Percentiles rank a stretch among this genome's conserved stretches.
phyloP scores from a whole-genome alignment of 345 rosid species.

The Citrus australasica region DNA sequence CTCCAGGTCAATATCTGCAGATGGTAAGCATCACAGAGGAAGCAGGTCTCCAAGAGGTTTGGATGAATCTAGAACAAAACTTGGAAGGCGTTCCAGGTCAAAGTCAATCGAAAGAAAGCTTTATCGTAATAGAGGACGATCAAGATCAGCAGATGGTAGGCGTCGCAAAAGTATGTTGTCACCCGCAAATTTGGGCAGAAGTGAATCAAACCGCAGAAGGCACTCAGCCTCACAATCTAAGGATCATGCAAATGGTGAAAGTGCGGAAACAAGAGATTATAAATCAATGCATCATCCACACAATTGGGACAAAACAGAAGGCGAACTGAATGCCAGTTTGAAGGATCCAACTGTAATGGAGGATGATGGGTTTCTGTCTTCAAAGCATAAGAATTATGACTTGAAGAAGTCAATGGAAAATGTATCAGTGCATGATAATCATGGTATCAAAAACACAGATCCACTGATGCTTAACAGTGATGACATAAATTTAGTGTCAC shows the following conservation, averaged over 20 bases:
- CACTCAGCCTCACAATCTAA: slow-evolving; percentile 43
- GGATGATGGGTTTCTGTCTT: slow-evolving; percentile 8
- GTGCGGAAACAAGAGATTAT: slow-evolving; percentile 20
- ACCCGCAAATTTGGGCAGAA: slow-evolving; percentile 37
- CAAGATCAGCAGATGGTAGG: slow-evolving; percentile 45
- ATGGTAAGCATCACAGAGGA: slow-evolving; percentile 39
- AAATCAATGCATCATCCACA: slow-evolving; percentile 1
- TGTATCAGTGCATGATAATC: background rate
- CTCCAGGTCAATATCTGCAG: slow-evolving; percentile 65
- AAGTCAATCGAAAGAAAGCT: slow-evolving; percentile 46
- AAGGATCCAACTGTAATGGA: slow-evolving; percentile 3
- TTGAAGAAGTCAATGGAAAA: slow-evolving; percentile 10
- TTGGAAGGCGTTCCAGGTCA: slow-evolving; percentile 50
- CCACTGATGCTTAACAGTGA: background rate
- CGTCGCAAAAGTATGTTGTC: slow-evolving; percentile 35
- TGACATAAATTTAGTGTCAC: slow-evolving; percentile 11
- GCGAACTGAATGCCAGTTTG: slow-evolving; percentile 13
- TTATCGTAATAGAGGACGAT: slow-evolving; percentile 35
- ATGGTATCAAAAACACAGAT: slow-evolving; percentile 3
- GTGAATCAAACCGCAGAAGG: slow-evolving; percentile 36
- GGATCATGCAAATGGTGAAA: slow-evolving; percentile 23
- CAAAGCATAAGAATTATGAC: slow-evolving; percentile 16
- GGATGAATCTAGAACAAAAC: slow-evolving; percentile 51
- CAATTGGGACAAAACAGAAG: slow-evolving; percentile 10
- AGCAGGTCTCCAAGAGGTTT: slow-evolving; percentile 50